phyloP scores from a whole-genome alignment of 805 yeast genomes.

The Ogataea ganodermae region DNA sequence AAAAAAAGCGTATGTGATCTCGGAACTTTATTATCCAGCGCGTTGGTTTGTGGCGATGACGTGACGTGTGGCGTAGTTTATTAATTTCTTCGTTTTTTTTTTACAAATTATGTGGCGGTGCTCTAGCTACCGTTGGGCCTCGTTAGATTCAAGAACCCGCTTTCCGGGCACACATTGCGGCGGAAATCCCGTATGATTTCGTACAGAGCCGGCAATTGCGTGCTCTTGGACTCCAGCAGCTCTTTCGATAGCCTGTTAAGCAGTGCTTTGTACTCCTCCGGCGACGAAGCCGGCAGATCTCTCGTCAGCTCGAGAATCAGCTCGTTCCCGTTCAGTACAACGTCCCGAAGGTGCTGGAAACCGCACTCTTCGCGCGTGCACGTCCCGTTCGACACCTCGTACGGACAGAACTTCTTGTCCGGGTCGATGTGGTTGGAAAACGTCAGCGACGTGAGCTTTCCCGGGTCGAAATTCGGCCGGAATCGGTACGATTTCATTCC shows the following conservation, averaged over 20 bases:
- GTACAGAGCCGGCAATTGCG: constrained; percentile 11
- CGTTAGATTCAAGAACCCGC: not conserved
- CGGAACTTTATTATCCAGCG: constrained; percentile 5
- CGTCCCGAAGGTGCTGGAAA: constrained; percentile 20
- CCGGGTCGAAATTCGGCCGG: constrained; percentile 20
- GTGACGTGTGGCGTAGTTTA: not conserved
- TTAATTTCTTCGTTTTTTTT: not conserved
- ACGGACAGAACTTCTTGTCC: constrained; percentile 17
- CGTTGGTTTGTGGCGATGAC: not conserved
- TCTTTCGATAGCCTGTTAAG: constrained; percentile 11
- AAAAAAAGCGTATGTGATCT: not conserved
- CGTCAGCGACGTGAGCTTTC: constrained; percentile 20
- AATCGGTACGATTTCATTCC: constrained; percentile 21
- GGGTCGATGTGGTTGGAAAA: constrained; percentile 21
- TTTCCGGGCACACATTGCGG: not conserved
- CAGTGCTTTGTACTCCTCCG: constrained; percentile 11
- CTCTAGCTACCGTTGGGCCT: not conserved
- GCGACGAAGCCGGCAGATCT: constrained; percentile 16
- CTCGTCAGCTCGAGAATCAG: constrained; percentile 14
- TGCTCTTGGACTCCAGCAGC: constrained; percentile 8
- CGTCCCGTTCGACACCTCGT: constrained; percentile 17
- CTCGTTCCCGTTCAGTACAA: constrained; percentile 12
- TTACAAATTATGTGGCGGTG: not conserved
- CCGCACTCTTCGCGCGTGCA: constrained; percentile 16
- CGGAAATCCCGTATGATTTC: constrained; percentile 12